Evolutionary conservation across 2,329 filamentous ascomycete species (phyloP), one percentile per base, ranked within the genome.

Genomic region (Monosporascus sp.): DNA sequence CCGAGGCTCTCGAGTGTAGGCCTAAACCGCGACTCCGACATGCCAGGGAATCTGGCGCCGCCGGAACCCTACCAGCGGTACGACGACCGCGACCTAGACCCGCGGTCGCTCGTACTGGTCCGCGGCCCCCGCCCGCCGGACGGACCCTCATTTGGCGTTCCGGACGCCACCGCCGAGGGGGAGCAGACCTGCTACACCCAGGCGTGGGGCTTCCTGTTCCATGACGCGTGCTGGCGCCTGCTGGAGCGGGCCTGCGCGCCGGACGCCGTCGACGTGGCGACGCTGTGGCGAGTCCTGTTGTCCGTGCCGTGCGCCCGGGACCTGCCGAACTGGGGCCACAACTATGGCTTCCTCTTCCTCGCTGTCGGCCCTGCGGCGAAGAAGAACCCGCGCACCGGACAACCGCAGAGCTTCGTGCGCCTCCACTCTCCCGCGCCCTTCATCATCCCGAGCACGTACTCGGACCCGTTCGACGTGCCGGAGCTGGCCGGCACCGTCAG

Each of bases 191-290:
- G 8, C 56, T 59, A 46, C 53, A 52, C 37, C 48, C 22, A n/a
- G 43, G n/a, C 58, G 11, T 64, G 63, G 62, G 60, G 62, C 1
- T 65, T 64, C 50, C 39, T 49, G 6, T 63, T 65, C 27, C 63
- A 65, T 48, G 62, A 64, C 24, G 56, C 63, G 8, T 65, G 63
- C 50, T 65, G 63, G 63, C 24, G 15, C 9, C 47, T 65, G 15
- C 43, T 64, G 22, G 60, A 63, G 37, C 63, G 63, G 55, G 60
- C 61, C 2, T 49, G 52, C 46, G 53, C 49, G 25, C 62, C 62
- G 14, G 31, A 49, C 1, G 47, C 47, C 2, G 58, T 63, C 11
- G 48, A 64, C 52, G n/a, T 65, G 15, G 54, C 52, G 20, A 44
- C 55, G 20, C 57, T 65, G 15, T 64, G 63, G 62, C 55, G 62